phyloP scores from a whole-genome alignment of 163 green algal species.

The Coccomyxa subellipsoidea region DNA sequence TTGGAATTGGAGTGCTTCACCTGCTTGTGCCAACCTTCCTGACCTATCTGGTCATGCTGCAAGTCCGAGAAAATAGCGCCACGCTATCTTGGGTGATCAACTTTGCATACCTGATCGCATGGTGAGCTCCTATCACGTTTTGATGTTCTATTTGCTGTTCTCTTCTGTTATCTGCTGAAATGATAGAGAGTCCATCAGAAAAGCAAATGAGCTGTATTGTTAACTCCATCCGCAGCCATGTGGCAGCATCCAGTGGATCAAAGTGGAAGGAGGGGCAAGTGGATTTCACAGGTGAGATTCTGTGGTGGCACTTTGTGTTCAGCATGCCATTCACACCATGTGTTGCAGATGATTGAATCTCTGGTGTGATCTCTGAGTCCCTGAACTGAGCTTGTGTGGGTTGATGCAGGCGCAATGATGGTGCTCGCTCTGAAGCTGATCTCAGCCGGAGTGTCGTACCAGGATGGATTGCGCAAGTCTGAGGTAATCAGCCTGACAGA shows the following conservation, averaged over 20 bases:
- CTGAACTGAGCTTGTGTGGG: no score
- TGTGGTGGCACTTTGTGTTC: no score
- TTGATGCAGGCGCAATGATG: slow-evolving; percentile 62
- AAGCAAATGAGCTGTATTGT: no score
- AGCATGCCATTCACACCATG: no score
- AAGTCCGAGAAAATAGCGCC: slow-evolving; percentile 43
- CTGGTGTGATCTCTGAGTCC: no score
- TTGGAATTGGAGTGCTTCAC: slow-evolving; percentile 66
- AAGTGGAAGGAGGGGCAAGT: slow-evolving; percentile 75
- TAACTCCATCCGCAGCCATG: no score
- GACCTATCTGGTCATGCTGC: slow-evolving; percentile 67
- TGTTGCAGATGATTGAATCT: no score
- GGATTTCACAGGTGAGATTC: slow-evolving; percentile 80
- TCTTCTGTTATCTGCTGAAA: no score
- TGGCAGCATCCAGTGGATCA: slow-evolving; percentile 59
- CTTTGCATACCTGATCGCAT: slow-evolving; percentile 65
- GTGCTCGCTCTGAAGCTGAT: slow-evolving; percentile 86
- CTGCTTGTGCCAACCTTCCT: slow-evolving; percentile 38
- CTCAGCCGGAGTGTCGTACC: slow-evolving; percentile 56
- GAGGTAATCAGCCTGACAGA: background rate
- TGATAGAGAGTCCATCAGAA: no score
- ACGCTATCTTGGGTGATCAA: slow-evolving; percentile 63
- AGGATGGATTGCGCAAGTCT: slow-evolving; percentile 48
- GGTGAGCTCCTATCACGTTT: slow-evolving; percentile 31
- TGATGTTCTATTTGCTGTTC: background rate